Conservation (phyloP, 2,329 filamentous ascomycete species). For the Rhynchosporium graminicola region DNA sequence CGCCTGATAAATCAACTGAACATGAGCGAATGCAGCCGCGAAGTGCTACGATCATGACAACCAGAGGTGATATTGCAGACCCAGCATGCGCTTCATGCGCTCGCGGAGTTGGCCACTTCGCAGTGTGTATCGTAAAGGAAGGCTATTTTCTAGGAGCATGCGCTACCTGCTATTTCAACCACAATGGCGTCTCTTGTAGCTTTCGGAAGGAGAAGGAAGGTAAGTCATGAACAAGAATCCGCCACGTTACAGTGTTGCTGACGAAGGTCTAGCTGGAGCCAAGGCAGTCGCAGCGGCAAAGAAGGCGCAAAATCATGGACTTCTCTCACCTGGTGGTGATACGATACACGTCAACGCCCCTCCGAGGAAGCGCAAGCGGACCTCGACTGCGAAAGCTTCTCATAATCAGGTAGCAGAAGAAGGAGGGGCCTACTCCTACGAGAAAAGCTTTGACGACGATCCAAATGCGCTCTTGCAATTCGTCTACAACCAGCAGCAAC, state of each 20-base stretch:
- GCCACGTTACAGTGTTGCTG: not conserved
- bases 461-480: slow-evolving; percentile 21
- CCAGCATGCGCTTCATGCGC: slow-evolving; percentile 31
- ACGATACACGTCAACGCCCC: slow-evolving; percentile 4
- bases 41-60: slow-evolving; percentile 29
- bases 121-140: slow-evolving; percentile 27
- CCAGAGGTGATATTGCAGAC: slow-evolving; percentile 27
- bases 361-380: slow-evolving; percentile 25
- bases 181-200: slow-evolving; percentile 31
- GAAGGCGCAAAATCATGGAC: not conserved
- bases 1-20: slow-evolving; percentile 25
- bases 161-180: slow-evolving; percentile 33
- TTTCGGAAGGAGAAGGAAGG: slow-evolving; percentile 25
- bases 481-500: slow-evolving; percentile 24
- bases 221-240: not conserved
- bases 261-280: not conserved
- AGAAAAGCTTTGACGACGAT: slow-evolving; percentile 16
- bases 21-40: slow-evolving; percentile 29
- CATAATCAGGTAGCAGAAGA: not conserved
- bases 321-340: not conserved
- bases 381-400: slow-evolving; percentile 4
- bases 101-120: slow-evolving; percentile 28
- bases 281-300: not conserved
- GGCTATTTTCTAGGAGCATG: slow-evolving; percentile 34
- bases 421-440: not conserved